These are phyloP conservation scores for Pseudocercospora pini-densiflorae DNA, from an alignment of 2,329 filamentous ascomycete genomes.

Conservation along the genomic window DNA sequence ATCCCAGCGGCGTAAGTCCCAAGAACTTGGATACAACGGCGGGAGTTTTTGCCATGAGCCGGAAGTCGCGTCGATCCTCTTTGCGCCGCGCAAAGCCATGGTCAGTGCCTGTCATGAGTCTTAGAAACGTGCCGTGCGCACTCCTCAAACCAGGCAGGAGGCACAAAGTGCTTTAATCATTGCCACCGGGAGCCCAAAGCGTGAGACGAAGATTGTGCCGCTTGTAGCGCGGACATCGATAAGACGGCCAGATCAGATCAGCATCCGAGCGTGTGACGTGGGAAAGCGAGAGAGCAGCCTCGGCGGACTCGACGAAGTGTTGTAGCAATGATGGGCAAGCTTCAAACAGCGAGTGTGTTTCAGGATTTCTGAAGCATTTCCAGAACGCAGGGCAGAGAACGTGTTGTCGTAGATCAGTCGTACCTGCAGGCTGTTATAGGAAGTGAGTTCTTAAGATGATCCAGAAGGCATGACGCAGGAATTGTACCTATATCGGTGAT, in stretches of 20 bases:
- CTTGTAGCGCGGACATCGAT: neutral
- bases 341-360: slow-evolving; percentile 11
- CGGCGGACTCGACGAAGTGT: neutral
- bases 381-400: neutral
- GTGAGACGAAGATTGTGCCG: neutral
- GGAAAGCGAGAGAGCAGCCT: neutral
- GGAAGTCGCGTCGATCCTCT: neutral
- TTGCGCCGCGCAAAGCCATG: neutral
- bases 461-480: slow-evolving; percentile 13
- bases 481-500: neutral
- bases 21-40: neutral
- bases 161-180: neutral
- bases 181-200: slow-evolving; percentile 1
- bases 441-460: neutral
- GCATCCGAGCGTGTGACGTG: slow-evolving; percentile 2
- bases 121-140: neutral
- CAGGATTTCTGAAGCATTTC: slow-evolving; percentile 1
- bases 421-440: slow-evolving; percentile 10
- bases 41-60: neutral
- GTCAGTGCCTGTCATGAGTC: neutral
- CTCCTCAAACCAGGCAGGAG: neutral
- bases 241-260: slow-evolving; percentile 1
- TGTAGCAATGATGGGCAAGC: neutral
- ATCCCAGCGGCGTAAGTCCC: neutral
- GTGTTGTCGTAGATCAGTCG: neutral